Conservation (phyloP, 257 asterid species). For the Craterostigma plantagineum region DNA sequence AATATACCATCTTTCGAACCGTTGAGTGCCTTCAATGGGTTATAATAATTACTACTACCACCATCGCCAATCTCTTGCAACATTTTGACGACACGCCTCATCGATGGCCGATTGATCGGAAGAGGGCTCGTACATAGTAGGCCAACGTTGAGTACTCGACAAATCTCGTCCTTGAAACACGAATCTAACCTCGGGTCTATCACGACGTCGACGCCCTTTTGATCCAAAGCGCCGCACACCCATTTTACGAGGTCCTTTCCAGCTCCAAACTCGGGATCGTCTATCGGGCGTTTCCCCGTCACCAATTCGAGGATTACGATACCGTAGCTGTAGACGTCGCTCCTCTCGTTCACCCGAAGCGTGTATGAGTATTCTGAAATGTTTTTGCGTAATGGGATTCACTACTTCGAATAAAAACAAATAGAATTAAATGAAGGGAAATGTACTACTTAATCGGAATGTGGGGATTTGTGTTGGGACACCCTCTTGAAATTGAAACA, state of each 20-base stretch:
- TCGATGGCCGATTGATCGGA: slow-evolving; percentile 86
- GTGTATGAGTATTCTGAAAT: slow-evolving; percentile 82
- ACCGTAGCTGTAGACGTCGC: slow-evolving; percentile 87
- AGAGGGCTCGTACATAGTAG: slow-evolving; percentile 90
- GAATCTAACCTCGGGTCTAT: slow-evolving; percentile 74
- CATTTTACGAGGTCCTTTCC: slow-evolving; percentile 86
- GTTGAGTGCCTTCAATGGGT: not conserved
- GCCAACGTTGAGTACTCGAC: slow-evolving; percentile 59
- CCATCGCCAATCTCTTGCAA: slow-evolving; percentile 44
- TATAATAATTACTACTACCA: slow-evolving; percentile 10
- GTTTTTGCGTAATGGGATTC: not conserved
- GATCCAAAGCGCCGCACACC: slow-evolving; percentile 68
- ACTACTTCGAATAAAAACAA: not conserved
- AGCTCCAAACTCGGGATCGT: slow-evolving; percentile 67
- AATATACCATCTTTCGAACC: slow-evolving; percentile 46
- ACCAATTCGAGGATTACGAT: slow-evolving; percentile 75
- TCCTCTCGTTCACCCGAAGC: slow-evolving; percentile 82
- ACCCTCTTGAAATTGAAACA: no score
- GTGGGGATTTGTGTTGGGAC: no score
- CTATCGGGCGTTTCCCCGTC: slow-evolving; percentile 54
- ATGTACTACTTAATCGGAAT: no score
- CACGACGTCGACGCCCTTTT: slow-evolving; percentile 44
- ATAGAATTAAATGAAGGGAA: not conserved
- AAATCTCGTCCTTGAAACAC: slow-evolving; percentile 60
- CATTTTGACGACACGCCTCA: slow-evolving; percentile 86